Evolutionary conservation across 2,329 filamentous ascomycete genomes (phyloP).

Genomic region (Zasmidium cellare): DNA sequence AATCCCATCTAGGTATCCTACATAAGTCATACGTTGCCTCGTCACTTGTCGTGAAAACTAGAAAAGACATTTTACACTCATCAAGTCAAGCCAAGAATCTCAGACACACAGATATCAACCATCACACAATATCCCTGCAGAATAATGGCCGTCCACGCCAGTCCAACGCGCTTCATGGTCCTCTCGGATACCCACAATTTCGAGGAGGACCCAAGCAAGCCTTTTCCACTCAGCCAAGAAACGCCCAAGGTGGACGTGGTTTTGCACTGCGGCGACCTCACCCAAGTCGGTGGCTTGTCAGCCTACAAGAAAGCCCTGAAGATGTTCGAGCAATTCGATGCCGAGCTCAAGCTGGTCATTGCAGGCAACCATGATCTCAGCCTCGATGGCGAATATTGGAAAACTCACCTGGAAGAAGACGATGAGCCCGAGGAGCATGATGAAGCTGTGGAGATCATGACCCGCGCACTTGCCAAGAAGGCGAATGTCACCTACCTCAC

Average conservation of each 20-base stretch:
- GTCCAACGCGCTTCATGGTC: slow-evolving; percentile 18
- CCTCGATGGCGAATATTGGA: slow-evolving; percentile 36
- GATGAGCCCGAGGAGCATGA: slow-evolving; percentile 27
- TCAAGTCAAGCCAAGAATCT: too few relatives aligned
- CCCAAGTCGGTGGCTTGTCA: slow-evolving; percentile 25
- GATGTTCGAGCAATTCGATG: slow-evolving; percentile 26
- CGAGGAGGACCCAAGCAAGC: slow-evolving; percentile 5
- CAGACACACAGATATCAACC: too few relatives aligned
- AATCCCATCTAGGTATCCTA: too few relatives aligned
- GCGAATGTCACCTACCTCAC: slow-evolving; percentile 55
- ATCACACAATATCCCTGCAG: too few relatives aligned
- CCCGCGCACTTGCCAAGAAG: slow-evolving; percentile 32
- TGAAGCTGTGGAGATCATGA: slow-evolving; percentile 15
- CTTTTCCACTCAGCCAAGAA: slow-evolving; percentile 10
- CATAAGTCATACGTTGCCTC: too few relatives aligned
- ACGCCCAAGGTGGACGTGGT: slow-evolving; percentile 35
- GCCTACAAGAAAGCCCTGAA: slow-evolving; percentile 30
- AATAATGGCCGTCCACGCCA: neutral
- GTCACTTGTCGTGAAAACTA: too few relatives aligned
- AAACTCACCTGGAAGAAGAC: slow-evolving; percentile 34
- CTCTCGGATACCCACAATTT: slow-evolving; percentile 31
- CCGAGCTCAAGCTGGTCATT: slow-evolving; percentile 37
- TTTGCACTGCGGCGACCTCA: slow-evolving; percentile 42
- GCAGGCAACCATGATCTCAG: slow-evolving; percentile 37
- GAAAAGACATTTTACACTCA: too few relatives aligned